A percentile compares a stretch with the other conserved stretches of the same genome.
These are phyloP conservation scores for Plasmodium falciparum DNA, from an alignment of 169 alveolate genomes.

Conservation along the genomic window DNA sequence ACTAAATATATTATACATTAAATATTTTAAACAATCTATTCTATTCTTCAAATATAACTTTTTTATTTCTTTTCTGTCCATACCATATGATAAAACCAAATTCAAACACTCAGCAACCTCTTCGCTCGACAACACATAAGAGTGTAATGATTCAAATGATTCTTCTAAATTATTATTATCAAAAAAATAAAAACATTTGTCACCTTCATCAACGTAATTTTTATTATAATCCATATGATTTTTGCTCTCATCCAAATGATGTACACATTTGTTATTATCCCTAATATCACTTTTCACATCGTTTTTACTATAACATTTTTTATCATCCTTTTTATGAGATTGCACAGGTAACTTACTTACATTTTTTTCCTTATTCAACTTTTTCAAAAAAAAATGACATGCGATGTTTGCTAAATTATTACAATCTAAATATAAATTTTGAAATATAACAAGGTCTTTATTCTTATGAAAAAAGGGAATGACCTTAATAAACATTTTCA, in stretches of 20 bases:
- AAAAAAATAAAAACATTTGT: background rate
- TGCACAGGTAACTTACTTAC: background rate
- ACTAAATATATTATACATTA: conserved; percentile 27
- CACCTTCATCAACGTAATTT: background rate
- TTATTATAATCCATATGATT: background rate
- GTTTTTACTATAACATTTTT: too few relatives aligned
- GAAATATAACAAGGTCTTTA: conserved; percentile 16
- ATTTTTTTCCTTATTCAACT: conserved; percentile 16
- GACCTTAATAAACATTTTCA: conserved; percentile 42
- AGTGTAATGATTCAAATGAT: conserved; percentile 24
- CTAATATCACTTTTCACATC: background rate
- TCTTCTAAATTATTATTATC: background rate
- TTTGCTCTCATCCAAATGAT: background rate
- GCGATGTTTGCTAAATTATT: conserved; percentile 65
- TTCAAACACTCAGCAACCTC: conserved; percentile 10
- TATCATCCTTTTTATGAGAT: background rate
- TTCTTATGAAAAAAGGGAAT: conserved; percentile 52
- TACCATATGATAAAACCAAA: conserved; percentile 33
- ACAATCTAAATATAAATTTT: conserved; percentile 41
- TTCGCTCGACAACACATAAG: conserved; percentile 19
- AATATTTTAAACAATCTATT: conserved; percentile 31
- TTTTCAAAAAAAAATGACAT: conserved; percentile 27
- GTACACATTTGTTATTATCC: too few relatives aligned
- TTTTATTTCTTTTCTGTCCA: conserved; percentile 26
- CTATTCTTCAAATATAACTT: conserved; percentile 41